These are phyloP conservation scores for Tympanopsis confertula DNA, from an alignment of 2,329 filamentous ascomycete species.

Conservation along the genomic window DNA sequence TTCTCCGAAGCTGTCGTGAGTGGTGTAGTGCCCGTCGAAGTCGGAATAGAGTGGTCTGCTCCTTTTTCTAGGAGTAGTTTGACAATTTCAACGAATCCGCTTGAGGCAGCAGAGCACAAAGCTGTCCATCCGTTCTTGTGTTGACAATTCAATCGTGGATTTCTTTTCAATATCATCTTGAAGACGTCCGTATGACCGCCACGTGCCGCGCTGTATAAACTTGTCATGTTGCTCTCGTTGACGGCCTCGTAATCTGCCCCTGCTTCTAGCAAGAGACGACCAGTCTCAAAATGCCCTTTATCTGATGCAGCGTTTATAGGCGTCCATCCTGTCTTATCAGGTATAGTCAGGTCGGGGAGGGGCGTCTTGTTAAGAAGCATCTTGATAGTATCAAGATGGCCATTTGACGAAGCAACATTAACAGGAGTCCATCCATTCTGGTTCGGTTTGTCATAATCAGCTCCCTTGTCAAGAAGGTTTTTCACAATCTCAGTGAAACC, in stretches of 20 bases:
- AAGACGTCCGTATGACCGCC: too few relatives aligned
- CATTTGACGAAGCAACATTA: slow-evolving; percentile 1
- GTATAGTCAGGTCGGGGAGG: too few relatives aligned
- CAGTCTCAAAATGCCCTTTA: not conserved
- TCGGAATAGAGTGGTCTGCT: slow-evolving; percentile 2
- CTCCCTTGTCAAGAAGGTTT: slow-evolving; percentile 5
- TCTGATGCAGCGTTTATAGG: not conserved
- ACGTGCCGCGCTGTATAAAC: too few relatives aligned
- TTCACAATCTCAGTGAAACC: slow-evolving; percentile 4
- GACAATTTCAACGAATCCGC: slow-evolving; percentile 4
- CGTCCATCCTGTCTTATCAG: too few relatives aligned
- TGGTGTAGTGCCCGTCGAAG: slow-evolving; percentile 1
- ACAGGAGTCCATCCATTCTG: slow-evolving; percentile 3
- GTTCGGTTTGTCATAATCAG: slow-evolving; percentile 2
- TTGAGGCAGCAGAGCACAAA: too few relatives aligned
- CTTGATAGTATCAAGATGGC: slow-evolving; percentile 6
- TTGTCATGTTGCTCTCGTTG: too few relatives aligned
- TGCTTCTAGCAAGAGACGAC: slow-evolving; percentile 1
- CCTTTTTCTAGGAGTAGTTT: slow-evolving; percentile 5
- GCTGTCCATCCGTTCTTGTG: too few relatives aligned
- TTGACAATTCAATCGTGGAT: too few relatives aligned
- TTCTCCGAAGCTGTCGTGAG: slow-evolving; percentile 2
- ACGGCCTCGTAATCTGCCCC: too few relatives aligned
- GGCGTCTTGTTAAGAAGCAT: slow-evolving; percentile 7
- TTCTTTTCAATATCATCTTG: too few relatives aligned